These are phyloP conservation scores for Ogataea nakhonphanomensis DNA, from an alignment of 805 yeast genomes.

Conservation along the genomic window DNA sequence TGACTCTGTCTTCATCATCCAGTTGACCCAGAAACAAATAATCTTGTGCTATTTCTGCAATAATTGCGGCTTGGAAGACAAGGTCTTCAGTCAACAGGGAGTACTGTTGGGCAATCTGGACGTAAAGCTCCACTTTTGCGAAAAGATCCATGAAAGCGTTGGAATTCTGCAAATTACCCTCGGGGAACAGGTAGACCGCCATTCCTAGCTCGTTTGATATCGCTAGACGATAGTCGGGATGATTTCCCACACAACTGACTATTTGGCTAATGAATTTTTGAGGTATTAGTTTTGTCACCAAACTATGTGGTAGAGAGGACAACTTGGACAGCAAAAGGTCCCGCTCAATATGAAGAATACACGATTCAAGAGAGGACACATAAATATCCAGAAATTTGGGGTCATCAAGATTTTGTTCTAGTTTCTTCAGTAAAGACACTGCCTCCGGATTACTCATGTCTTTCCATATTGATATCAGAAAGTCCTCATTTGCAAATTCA, in stretches of 20 bases:
- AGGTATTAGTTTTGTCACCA: slow-evolving; percentile 8
- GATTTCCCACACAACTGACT: background rate
- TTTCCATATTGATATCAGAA: slow-evolving; percentile 18
- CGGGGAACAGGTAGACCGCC: slow-evolving; percentile 12
- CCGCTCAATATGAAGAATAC: slow-evolving; percentile 1
- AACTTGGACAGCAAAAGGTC: slow-evolving; percentile 5
- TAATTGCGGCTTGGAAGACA: slow-evolving; percentile 1
- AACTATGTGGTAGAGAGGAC: slow-evolving; percentile 1
- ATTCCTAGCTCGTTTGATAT: slow-evolving; percentile 25
- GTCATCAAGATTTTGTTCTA: slow-evolving; percentile 20
- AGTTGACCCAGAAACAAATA: slow-evolving; percentile 2
- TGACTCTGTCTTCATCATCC: background rate
- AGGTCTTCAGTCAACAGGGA: slow-evolving; percentile 17
- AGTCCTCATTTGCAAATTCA: slow-evolving; percentile 16
- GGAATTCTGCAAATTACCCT: background rate
- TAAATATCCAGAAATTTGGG: slow-evolving; percentile 14
- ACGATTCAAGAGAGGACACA: slow-evolving; percentile 9
- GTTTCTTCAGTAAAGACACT: slow-evolving; percentile 15
- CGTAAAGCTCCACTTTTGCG: slow-evolving; percentile 4
- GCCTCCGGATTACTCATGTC: slow-evolving; percentile 1
- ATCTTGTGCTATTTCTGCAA: slow-evolving; percentile 6
- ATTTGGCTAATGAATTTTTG: slow-evolving; percentile 2
- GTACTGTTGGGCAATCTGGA: slow-evolving; percentile 1
- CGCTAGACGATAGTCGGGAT: slow-evolving; percentile 16
- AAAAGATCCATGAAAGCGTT: slow-evolving; percentile 2